Percentiles rank a stretch among this genome's conserved stretches.
These are phyloP conservation scores for Vaccinium macrocarpon DNA, from an alignment of 148 eudicot species.

Conservation along the genomic window DNA sequence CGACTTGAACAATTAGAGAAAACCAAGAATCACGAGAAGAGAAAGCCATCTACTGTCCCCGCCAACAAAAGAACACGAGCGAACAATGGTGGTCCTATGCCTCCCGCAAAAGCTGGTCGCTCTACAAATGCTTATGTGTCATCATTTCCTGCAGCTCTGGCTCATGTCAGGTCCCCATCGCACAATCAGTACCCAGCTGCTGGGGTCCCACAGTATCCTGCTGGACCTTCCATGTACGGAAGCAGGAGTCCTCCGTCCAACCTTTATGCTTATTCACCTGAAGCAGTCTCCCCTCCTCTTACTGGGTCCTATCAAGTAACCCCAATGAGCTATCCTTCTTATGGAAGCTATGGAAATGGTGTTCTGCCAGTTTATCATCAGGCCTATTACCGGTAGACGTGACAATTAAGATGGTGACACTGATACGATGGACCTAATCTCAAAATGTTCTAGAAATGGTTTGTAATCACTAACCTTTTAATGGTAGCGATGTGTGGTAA, in stretches of 20 bases:
- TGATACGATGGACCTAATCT: constrained; percentile 40
- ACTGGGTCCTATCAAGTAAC: constrained; percentile 60
- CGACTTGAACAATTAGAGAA: constrained; percentile 86
- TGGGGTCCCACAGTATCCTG: constrained; percentile 50
- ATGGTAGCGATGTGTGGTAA: constrained; percentile 69
- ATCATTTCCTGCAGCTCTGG: constrained; percentile 73
- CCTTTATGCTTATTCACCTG: constrained; percentile 70
- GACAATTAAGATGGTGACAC: constrained; percentile 51
- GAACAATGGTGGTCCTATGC: constrained; percentile 88
- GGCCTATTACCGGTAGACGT: constrained; percentile 69
- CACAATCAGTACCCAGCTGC: constrained; percentile 64
- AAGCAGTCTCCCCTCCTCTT: constrained; percentile 51
- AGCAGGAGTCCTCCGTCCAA: constrained; percentile 55
- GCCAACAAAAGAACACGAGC: constrained; percentile 84
- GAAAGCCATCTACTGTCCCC: constrained; percentile 56
- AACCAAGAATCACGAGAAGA: constrained; percentile 65
- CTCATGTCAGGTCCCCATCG: constrained; percentile 69
- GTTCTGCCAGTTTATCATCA: constrained; percentile 79
- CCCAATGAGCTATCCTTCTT: constrained; percentile 63
- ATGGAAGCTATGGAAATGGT: constrained; percentile 62
- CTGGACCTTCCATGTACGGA: constrained; percentile 51
- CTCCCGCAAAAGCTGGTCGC: constrained; percentile 96
- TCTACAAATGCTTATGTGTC: constrained; percentile 81
- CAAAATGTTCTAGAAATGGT: constrained; percentile 32
- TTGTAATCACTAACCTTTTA: constrained; percentile 78